phyloP scores from a whole-genome alignment of 1,284 basidiomycete species.

The Ceratobasidium sp. region DNA sequence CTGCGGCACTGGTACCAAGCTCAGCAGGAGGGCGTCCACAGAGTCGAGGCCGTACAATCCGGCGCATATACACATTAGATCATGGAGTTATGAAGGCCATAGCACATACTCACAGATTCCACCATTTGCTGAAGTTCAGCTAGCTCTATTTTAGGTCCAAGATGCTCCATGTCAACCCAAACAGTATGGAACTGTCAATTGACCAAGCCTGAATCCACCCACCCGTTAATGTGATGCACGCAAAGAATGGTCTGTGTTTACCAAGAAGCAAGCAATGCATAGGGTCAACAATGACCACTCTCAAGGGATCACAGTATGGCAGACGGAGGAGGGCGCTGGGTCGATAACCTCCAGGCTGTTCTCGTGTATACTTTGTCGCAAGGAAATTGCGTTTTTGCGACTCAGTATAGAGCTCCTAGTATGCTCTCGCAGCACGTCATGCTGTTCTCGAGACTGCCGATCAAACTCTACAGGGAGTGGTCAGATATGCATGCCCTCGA shows the following conservation, averaged over 20 bases:
- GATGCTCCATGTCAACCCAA: background rate
- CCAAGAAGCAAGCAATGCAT: conserved; percentile 32
- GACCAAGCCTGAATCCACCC: conserved; percentile 5
- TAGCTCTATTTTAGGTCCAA: background rate
- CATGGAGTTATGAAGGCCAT: background rate
- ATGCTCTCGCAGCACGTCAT: background rate
- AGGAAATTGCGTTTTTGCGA: background rate
- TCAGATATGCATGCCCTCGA: background rate
- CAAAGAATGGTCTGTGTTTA: too few species aligned
- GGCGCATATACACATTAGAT: background rate
- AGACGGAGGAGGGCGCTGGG: background rate
- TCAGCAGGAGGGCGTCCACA: background rate
- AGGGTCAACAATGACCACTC: conserved; percentile 29
- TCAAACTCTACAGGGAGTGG: background rate
- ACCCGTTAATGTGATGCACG: too few species aligned
- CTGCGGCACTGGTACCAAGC: background rate
- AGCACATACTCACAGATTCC: background rate
- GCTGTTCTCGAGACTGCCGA: background rate
- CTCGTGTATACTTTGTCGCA: too few species aligned
- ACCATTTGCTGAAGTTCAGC: background rate
- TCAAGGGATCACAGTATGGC: conserved; percentile 20
- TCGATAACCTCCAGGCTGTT: background rate
- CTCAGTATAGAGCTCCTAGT: background rate
- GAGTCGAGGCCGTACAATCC: background rate
- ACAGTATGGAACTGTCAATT: conserved; percentile 6